These are phyloP conservation scores for Tolypocladium album DNA, from an alignment of 2,329 filamentous ascomycete genomes.

Conservation along the genomic window DNA sequence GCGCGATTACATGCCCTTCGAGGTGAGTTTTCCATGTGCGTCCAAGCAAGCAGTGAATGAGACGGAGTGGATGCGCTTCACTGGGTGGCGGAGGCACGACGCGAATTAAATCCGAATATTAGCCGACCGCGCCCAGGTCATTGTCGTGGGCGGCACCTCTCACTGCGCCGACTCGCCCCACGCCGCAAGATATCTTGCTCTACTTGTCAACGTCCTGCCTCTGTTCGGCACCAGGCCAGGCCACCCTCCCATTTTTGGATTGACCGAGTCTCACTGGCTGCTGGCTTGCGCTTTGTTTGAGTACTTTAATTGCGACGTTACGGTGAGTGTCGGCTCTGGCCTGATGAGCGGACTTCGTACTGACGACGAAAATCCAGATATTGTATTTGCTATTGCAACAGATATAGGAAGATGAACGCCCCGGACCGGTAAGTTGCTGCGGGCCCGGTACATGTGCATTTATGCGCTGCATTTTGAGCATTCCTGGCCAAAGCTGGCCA, in stretches of 20 bases:
- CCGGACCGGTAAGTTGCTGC: slow-evolving; percentile 38
- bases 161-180: neutral
- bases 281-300: neutral
- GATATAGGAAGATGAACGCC: slow-evolving; percentile 37
- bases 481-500: neutral
- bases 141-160: neutral
- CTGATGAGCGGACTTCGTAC: neutral
- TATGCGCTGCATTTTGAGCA: neutral
- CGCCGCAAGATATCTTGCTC: neutral
- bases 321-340: neutral
- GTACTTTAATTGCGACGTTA: neutral
- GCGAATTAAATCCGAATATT: neutral
- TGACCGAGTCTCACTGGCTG: neutral
- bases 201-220: neutral
- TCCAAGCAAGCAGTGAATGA: neutral
- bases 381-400: neutral
- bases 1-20: slow-evolving; percentile 1
- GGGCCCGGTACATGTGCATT: neutral
- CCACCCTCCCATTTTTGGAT: neutral
- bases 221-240: neutral
- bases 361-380: neutral
- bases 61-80: neutral
- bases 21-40: neutral
- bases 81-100: neutral
- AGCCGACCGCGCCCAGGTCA: neutral